These are phyloP conservation scores for Periconia macrospinosa DNA, from an alignment of 2,329 filamentous ascomycete genomes.

Conservation along the genomic window DNA sequence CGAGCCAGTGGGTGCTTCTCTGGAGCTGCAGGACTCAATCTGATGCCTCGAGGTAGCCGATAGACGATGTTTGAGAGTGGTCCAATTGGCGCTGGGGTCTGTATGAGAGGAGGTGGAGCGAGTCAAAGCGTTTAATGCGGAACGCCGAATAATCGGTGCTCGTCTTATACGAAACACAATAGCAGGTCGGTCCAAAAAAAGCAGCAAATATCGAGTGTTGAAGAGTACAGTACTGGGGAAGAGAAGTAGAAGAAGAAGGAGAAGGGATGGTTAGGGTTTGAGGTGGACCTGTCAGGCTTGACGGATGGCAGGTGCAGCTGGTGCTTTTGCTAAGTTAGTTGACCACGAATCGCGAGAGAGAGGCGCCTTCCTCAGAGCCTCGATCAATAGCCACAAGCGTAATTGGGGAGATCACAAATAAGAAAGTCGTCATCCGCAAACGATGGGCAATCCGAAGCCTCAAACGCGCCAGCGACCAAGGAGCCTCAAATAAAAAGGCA, in stretches of 20 bases:
- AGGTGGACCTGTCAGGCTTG: slow-evolving; percentile 13
- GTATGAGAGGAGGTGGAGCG: slow-evolving; percentile 21
- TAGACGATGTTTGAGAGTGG: slow-evolving; percentile 30
- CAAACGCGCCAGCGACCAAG: slow-evolving; percentile 32
- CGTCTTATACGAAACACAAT: slow-evolving; percentile 32
- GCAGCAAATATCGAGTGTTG: slow-evolving; percentile 22
- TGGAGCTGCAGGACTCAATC: slow-evolving; percentile 18
- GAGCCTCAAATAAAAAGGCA: slow-evolving; percentile 13
- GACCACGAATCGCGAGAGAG: neutral
- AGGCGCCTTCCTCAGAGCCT: slow-evolving; percentile 16
- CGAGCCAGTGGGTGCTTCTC: slow-evolving; percentile 19
- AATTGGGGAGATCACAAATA: too few species aligned
- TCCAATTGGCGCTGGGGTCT: slow-evolving; percentile 28
- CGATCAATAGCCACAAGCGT: too few species aligned
- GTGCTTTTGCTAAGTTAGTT: slow-evolving; percentile 22
- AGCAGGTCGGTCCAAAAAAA: slow-evolving; percentile 25
- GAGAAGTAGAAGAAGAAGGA: slow-evolving; percentile 15
- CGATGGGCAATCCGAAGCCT: slow-evolving; percentile 21
- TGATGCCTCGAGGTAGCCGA: slow-evolving; percentile 23
- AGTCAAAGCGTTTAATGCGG: slow-evolving; percentile 38
- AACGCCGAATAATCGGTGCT: slow-evolving; percentile 28
- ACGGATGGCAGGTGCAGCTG: slow-evolving; percentile 12
- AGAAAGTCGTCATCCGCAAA: neutral
- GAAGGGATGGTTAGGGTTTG: slow-evolving; percentile 4
- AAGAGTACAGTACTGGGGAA: slow-evolving; percentile 5